Percentiles rank a stretch among this genome's conserved stretches.
These are phyloP conservation scores for Croton laevigatus DNA, from an alignment of 441 rosid genomes.

Conservation along the genomic window DNA sequence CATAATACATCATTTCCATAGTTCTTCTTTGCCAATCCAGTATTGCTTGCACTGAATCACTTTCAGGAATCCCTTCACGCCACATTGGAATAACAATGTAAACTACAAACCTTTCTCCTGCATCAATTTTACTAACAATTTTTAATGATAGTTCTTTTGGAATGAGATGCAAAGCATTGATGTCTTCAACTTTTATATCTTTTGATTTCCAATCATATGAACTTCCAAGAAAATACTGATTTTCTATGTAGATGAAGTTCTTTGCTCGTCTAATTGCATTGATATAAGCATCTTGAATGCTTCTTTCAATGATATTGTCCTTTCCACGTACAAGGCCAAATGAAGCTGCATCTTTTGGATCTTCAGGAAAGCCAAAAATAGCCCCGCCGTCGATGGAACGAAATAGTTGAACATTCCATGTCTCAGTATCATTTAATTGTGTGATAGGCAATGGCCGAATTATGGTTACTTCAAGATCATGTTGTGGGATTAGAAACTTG, in stretches of 20 bases:
- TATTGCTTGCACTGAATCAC: constrained; percentile 29
- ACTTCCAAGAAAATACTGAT: constrained; percentile 61
- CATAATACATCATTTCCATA: constrained; percentile 31
- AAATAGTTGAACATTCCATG: constrained; percentile 78
- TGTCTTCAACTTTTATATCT: constrained; percentile 61
- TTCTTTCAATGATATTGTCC: constrained; percentile 81
- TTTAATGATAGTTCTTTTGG: constrained; percentile 83
- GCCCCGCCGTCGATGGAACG: constrained; percentile 91
- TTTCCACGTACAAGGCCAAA: constrained; percentile 84
- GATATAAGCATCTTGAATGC: constrained; percentile 90
- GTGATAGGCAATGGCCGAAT: not conserved
- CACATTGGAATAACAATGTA: constrained; percentile 34
- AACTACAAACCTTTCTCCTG: constrained; percentile 60
- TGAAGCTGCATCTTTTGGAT: constrained; percentile 76
- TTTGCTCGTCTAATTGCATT: constrained; percentile 88
- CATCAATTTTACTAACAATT: constrained; percentile 72
- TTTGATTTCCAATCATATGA: constrained; percentile 37
- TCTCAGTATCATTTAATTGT: constrained; percentile 10
- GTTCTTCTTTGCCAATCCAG: constrained; percentile 30
- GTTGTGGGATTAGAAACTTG: not conserved
- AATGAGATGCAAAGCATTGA: constrained; percentile 69
- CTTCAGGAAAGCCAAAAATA: constrained; percentile 79
- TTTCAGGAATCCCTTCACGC: constrained; percentile 33
- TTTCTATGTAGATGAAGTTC: constrained; percentile 78
- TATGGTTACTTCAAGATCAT: not conserved